A percentile compares a stretch with the other conserved stretches of the same genome.
These are phyloP conservation scores for Tuber indicum DNA, from an alignment of 495 filamentous ascomycete species.

Conservation along the genomic window DNA sequence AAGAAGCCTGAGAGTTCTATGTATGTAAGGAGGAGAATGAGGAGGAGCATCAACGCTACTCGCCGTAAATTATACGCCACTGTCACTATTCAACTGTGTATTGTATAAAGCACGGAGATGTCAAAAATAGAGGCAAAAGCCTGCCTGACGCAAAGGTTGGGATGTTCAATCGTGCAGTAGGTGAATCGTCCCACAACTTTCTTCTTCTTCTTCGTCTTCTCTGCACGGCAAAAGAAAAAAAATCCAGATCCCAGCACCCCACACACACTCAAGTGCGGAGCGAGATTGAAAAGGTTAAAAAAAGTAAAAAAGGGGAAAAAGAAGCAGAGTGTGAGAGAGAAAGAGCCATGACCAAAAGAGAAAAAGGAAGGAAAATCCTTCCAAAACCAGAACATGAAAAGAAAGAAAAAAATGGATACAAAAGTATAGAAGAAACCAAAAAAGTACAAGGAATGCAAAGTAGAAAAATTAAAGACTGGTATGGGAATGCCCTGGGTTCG, in stretches of 20 bases:
- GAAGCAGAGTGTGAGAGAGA: background rate
- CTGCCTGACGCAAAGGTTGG: conserved; percentile 31
- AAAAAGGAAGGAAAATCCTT: background rate
- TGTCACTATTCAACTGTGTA: background rate
- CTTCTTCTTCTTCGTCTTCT: background rate
- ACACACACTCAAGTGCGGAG: background rate
- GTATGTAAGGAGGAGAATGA: conserved; percentile 30
- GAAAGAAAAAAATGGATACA: background rate
- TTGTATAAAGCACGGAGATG: background rate
- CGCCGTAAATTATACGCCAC: conserved; percentile 10
- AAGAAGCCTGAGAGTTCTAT: conserved; percentile 28
- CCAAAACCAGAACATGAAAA: background rate
- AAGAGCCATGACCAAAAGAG: background rate
- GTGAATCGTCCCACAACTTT: conserved; percentile 23
- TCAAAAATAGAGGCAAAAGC: conserved; percentile 13
- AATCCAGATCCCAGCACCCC: conserved; percentile 1
- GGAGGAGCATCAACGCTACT: conserved; percentile 36
- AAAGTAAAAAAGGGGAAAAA: background rate
- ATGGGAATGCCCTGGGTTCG: background rate
- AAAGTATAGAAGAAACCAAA: too few species aligned
- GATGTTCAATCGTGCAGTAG: conserved; percentile 36
- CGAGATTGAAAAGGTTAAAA: background rate
- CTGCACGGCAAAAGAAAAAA: background rate
- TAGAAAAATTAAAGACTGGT: background rate
- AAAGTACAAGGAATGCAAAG: background rate